Conservation (phyloP, 371 early-diverging fungal species). For the Mucor piriformis region DNA sequence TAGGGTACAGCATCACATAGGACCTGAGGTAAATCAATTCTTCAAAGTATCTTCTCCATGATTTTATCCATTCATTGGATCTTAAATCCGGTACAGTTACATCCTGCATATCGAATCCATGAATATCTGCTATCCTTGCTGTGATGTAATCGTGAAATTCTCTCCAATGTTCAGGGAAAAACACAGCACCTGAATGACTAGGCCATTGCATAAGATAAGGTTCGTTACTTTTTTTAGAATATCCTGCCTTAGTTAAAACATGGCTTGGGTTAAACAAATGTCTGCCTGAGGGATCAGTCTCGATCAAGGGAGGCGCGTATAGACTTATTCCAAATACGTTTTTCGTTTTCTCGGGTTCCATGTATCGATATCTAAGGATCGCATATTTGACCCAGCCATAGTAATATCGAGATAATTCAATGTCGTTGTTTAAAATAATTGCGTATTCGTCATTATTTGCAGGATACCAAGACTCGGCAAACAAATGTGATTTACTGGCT, state of each 20-base stretch:
- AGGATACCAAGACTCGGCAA: slow-evolving; percentile 71
- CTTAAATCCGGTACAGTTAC: slow-evolving; percentile 13
- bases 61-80: slow-evolving; percentile 60
- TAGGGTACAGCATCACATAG: slow-evolving; percentile 66
- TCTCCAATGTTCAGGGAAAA: slow-evolving; percentile 70
- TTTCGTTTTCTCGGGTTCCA: slow-evolving; percentile 17
- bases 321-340: slow-evolving; percentile 60
- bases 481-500: slow-evolving; percentile 56
- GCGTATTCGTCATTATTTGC: slow-evolving; percentile 60
- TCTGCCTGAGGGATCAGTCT: slow-evolving; percentile 39
- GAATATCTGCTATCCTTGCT: slow-evolving; percentile 51
- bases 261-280: not conserved
- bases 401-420: slow-evolving; percentile 61
- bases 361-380: slow-evolving; percentile 60
- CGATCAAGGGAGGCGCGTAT: slow-evolving; percentile 54
- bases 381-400: slow-evolving; percentile 64
- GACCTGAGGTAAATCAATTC: slow-evolving; percentile 65
- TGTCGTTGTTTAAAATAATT: slow-evolving; percentile 56
- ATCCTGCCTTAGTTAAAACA: not conserved
- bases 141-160: slow-evolving; percentile 70
- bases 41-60: slow-evolving; percentile 67
- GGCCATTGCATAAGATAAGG: slow-evolving; percentile 52
- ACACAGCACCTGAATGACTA: slow-evolving; percentile 56
- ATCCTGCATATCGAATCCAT: slow-evolving; percentile 3
- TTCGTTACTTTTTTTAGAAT: not conserved